Conservation (phyloP, 768 basidiomycete species). For the Termitomyces eurrhizus region DNA sequence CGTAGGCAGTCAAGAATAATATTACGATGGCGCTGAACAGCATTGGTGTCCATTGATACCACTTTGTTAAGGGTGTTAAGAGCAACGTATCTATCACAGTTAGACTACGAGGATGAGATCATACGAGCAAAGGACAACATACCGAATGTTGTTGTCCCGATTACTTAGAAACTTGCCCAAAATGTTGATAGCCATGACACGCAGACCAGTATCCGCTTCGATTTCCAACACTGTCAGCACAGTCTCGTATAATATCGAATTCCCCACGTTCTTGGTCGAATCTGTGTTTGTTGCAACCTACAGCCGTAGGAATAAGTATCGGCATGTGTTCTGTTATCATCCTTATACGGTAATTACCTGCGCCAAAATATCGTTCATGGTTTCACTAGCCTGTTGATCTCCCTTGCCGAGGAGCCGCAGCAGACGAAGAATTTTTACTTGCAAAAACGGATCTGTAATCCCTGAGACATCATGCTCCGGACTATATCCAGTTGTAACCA, state of each 20-base stretch:
- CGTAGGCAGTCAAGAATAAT: constrained; percentile 98
- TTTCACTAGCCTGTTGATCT: constrained; percentile 84
- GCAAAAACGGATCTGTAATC: constrained; percentile 94
- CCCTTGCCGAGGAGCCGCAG: constrained; percentile 85
- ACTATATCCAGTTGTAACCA: constrained; percentile 95
- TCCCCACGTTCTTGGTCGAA: constrained; percentile 95
- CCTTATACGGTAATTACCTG: constrained; percentile 49
- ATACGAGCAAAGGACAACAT: constrained; percentile 18
- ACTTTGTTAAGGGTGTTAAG: constrained; percentile 98
- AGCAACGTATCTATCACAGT: constrained; percentile 80
- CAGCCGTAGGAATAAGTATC: not conserved
- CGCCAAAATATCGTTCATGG: constrained; percentile 98
- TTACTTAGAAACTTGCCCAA: constrained; percentile 97
- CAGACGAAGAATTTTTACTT: constrained; percentile 89
- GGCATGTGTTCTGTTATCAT: not conserved
- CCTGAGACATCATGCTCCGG: constrained; percentile 99
- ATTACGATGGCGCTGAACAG: constrained; percentile 96
- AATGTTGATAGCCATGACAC: constrained; percentile 99
- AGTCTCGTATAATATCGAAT: constrained; percentile 96
- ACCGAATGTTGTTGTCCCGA: constrained; percentile 98
- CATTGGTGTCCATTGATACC: constrained; percentile 95
- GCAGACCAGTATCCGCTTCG: constrained; percentile 90
- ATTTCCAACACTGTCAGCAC: constrained; percentile 96
- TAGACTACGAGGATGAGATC: not conserved
- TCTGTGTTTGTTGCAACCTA: constrained; percentile 99